Conservation (phyloP, 2,329 filamentous ascomycete species). For the Neopestalotiopsis sp. region DNA sequence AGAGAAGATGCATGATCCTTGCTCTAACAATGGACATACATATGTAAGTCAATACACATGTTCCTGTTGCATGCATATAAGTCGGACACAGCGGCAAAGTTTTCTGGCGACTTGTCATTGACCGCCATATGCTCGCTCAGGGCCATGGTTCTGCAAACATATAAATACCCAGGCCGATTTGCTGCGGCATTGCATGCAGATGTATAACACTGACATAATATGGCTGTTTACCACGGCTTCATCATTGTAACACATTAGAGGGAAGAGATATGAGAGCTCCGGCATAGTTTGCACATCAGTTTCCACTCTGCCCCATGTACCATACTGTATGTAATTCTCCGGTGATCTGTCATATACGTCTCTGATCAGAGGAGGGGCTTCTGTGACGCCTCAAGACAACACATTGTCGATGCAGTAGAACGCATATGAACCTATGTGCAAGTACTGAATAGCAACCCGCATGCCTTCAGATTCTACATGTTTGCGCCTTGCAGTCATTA, state of each 20-base stretch:
- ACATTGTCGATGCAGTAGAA: not conserved
- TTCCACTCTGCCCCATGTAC: not conserved
- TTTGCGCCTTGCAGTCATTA: not conserved
- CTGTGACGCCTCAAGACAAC: not conserved
- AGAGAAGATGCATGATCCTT: constrained; percentile 3
- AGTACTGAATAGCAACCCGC: not conserved
- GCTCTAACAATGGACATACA: not conserved
- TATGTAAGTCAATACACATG: not conserved
- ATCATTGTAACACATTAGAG: not conserved
- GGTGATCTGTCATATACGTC: constrained; percentile 1
- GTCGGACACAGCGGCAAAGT: not conserved
- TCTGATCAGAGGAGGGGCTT: not conserved
- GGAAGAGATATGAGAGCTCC: not conserved
- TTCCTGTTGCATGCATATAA: not conserved
- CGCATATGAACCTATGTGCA: not conserved
- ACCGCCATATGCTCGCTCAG: not conserved
- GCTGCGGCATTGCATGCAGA: not conserved
- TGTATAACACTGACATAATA: not conserved
- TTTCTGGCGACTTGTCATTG: not conserved
- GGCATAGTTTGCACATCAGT: not conserved
- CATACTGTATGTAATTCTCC: not conserved
- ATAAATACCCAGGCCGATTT: too few relatives aligned
- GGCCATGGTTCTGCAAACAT: too few relatives aligned
- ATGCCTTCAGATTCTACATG: not conserved
- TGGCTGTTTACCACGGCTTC: not conserved